These are phyloP conservation scores for Penicillium pancosmium DNA, from an alignment of 495 filamentous ascomycete species.

Conservation along the genomic window DNA sequence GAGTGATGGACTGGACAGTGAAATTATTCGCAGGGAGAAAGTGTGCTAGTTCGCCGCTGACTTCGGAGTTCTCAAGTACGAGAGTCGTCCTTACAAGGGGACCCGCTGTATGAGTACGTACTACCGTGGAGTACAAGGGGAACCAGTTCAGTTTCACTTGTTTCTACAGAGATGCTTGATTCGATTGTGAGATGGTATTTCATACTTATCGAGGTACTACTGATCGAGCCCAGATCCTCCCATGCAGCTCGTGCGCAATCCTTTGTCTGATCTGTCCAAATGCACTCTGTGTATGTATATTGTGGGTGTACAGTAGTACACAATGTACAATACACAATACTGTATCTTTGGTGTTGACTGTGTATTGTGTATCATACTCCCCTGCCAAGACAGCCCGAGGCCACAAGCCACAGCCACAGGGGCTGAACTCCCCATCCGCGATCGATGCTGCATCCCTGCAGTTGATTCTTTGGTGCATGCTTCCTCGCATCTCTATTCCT, in stretches of 20 bases:
- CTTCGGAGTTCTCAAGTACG: conserved; percentile 23
- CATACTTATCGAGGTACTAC: background rate
- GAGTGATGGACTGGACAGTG: conserved; percentile 32
- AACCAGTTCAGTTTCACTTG: no score
- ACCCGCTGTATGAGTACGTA: conserved; percentile 5
- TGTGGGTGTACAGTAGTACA: background rate
- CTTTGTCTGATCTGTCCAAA: background rate
- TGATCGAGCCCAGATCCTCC: background rate
- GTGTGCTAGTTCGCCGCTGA: conserved; percentile 16
- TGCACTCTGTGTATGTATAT: background rate
- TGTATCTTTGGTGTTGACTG: no score
- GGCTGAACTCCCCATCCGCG: conserved; percentile 9
- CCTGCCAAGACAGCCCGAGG: conserved; percentile 8
- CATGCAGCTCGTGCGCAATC: background rate
- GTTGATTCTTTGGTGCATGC: background rate
- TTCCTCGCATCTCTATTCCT: background rate
- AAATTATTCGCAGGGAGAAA: conserved; percentile 21
- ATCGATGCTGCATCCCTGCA: conserved; percentile 9
- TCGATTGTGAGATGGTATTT: no score
- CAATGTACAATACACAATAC: no score
- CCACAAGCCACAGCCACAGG: conserved; percentile 21
- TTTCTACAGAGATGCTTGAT: no score
- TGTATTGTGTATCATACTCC: background rate
- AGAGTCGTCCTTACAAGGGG: background rate
- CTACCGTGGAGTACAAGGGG: background rate